These are phyloP conservation scores for Pichia sp. DNA, from an alignment of 1,139 yeast species.

Conservation along the genomic window DNA sequence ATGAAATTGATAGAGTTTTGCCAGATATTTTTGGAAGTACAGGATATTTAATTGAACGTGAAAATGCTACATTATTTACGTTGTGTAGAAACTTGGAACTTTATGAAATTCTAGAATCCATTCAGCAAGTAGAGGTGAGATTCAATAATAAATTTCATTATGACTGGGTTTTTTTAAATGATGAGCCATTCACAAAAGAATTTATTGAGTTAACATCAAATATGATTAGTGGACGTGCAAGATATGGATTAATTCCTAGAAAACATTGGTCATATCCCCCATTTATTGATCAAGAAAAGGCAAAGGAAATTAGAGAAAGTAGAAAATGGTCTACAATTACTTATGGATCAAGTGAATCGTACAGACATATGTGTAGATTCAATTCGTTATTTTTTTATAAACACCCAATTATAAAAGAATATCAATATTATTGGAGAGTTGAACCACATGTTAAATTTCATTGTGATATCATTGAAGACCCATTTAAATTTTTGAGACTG, in stretches of 20 bases:
- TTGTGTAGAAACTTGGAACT: constrained; percentile 50
- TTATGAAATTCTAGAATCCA: constrained; percentile 40
- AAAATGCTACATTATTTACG: constrained; percentile 50
- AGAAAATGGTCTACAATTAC: constrained; percentile 41
- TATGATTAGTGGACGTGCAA: constrained; percentile 52
- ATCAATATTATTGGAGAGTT: constrained; percentile 50
- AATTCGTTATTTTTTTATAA: constrained; percentile 50
- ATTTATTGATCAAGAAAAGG: constrained; percentile 53
- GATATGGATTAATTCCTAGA: constrained; percentile 56
- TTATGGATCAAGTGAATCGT: constrained; percentile 51
- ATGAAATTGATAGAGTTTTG: constrained; percentile 15
- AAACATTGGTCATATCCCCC: constrained; percentile 74
- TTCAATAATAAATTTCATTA: constrained; percentile 48
- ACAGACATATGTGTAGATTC: constrained; percentile 59
- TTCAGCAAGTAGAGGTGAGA: constrained; percentile 46
- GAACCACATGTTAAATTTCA: constrained; percentile 51
- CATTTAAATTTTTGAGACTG: constrained; percentile 47
- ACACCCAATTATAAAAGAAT: constrained; percentile 32
- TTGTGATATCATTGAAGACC: constrained; percentile 51
- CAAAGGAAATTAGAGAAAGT: constrained; percentile 43
- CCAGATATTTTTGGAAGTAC: not conserved
- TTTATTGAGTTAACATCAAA: constrained; percentile 40
- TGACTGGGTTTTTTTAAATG: constrained; percentile 59
- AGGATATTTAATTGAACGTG: constrained; percentile 6
- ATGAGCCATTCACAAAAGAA: constrained; percentile 43